A percentile compares a stretch with the other conserved stretches of the same genome.
These are phyloP conservation scores for Fraxinus albicans DNA, from an alignment of 305 asterid genomes.

Conservation along the genomic window DNA sequence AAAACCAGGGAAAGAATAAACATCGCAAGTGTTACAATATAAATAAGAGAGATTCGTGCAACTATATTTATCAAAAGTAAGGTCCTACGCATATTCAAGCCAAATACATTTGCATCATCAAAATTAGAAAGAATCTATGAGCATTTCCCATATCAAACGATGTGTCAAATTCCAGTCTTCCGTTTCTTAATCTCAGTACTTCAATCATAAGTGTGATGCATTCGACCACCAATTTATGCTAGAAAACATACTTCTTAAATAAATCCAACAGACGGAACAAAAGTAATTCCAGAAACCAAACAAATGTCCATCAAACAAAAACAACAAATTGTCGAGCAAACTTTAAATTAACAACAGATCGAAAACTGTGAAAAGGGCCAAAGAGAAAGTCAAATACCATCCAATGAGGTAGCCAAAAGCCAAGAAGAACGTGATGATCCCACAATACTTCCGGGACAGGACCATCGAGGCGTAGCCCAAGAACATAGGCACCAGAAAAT, in stretches of 20 bases:
- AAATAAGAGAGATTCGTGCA: background rate
- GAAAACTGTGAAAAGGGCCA: background rate
- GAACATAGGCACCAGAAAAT: conserved; percentile 81
- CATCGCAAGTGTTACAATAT: background rate
- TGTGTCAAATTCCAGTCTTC: background rate
- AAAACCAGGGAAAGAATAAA: background rate
- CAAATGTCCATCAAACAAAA: background rate
- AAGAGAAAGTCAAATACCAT: conserved; percentile 47
- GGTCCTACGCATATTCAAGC: background rate
- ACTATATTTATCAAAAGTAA: background rate
- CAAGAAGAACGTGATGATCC: conserved; percentile 65
- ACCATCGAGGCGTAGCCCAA: conserved; percentile 86
- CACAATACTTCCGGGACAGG: conserved; percentile 61
- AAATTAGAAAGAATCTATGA: background rate
- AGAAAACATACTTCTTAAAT: background rate
- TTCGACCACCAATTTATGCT: background rate
- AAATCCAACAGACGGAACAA: background rate
- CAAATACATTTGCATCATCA: conserved; percentile 11
- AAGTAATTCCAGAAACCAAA: background rate
- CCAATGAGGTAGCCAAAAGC: conserved; percentile 97
- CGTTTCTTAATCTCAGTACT: background rate
- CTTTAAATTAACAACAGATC: background rate
- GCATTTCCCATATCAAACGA: background rate
- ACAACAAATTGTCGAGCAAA: background rate
- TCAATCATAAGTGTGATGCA: background rate